Evolutionary conservation across 2,329 filamentous ascomycete species (phyloP), one percentile per base, ranked within the genome.

Genomic region (Colletotrichum sp.): DNA sequence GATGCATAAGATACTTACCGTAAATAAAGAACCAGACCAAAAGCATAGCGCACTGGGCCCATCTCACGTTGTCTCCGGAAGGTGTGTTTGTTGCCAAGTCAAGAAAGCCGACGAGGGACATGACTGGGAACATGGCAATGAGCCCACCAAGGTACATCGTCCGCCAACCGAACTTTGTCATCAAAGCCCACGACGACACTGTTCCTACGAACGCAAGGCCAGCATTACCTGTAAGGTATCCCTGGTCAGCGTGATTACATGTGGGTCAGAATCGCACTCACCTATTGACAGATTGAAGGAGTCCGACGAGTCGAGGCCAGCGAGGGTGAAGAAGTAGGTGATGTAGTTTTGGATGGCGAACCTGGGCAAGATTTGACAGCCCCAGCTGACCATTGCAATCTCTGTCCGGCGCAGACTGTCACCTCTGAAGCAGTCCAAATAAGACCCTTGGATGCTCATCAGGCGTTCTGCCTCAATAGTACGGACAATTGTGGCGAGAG

Each of bases 391-490:
- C 67, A 83, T 83, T 6, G 84, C 84, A 68, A 87, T 84, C 67
- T 87, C 85, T 1, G 86, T 87, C 11, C 87, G 81, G 6, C 86
- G 83, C 8, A 84, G 54, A 27, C 24, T 57, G 24, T 57, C 54
- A 7, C 54, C 54, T 51, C 82, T 83, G 81, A 90, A 89, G 66
- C 86, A 85, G 73, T 89, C 86, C 13, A 72, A 63, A 75, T 89
- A 89, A 0, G 80, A 81, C 84, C 88, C 86, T 13, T 86, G 84
- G 24, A 90, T 76, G 2, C 83, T 84, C 75, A 86, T 82, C 31
- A 87, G 83, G 66, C 86, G 83, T 5, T 80, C 77, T 3, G 77
- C 21, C 16, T 57, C 24, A 29, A 57, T 57, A 7, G 54, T 57
- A 29, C 54, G 54, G 54, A 29, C 16, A 29, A 57, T 57, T 12